These are phyloP conservation scores for Sophora flavescens DNA, from an alignment of 306 rosid genomes.

Conservation along the genomic window DNA sequence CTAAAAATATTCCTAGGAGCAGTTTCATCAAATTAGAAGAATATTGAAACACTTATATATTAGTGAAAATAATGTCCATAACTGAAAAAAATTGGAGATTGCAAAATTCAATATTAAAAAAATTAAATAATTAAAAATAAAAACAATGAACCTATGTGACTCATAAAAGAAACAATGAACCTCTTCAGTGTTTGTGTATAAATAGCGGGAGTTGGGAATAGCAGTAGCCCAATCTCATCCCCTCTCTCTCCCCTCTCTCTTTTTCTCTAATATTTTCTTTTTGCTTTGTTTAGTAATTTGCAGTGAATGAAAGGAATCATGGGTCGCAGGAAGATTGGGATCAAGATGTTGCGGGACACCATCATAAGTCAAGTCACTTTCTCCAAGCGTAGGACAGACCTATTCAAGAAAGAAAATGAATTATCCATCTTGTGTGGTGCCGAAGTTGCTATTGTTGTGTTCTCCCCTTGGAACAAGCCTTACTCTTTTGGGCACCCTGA, in stretches of 20 bases:
- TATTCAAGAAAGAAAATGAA: slow-evolving; percentile 76
- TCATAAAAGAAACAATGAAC: too few relatives aligned
- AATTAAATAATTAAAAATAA: too few relatives aligned
- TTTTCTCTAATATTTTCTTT: background rate
- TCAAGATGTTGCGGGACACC: slow-evolving; percentile 61
- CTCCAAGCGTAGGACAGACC: slow-evolving; percentile 67
- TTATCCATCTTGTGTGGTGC: slow-evolving; percentile 62
- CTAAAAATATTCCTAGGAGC: too few relatives aligned
- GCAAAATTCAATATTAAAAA: too few relatives aligned
- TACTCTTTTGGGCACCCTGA: slow-evolving; percentile 71
- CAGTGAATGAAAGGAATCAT: slow-evolving; percentile 10
- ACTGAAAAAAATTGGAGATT: too few relatives aligned
- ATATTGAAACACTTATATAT: too few relatives aligned
- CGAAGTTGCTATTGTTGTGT: slow-evolving; percentile 59
- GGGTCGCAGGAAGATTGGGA: slow-evolving; percentile 71
- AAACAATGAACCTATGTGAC: too few relatives aligned
- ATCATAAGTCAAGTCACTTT: slow-evolving; percentile 65
- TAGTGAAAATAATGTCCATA: too few relatives aligned
- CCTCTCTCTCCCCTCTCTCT: too few relatives aligned
- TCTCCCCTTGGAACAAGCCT: slow-evolving; percentile 63
- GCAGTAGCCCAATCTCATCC: too few relatives aligned
- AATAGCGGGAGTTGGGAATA: slow-evolving; percentile 18
- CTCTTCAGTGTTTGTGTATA: too few relatives aligned
- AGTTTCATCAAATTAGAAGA: too few relatives aligned
- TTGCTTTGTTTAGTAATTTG: background rate